phyloP scores from a whole-genome alignment of 306 rosid genomes.

The Urtica urens region DNA sequence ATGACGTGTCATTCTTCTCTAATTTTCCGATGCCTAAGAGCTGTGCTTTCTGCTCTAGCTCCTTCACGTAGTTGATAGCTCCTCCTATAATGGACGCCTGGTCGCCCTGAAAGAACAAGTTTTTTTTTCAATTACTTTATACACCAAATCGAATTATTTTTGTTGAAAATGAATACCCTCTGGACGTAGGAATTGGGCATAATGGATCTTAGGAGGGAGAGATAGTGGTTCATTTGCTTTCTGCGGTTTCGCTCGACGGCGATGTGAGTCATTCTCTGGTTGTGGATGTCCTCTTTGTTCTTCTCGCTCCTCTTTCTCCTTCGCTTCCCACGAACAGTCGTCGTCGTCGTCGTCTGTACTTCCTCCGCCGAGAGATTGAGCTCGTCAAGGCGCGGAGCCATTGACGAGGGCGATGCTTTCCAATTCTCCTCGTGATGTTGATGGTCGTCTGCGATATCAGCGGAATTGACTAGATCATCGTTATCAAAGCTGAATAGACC shows the following conservation, averaged over 20 bases:
- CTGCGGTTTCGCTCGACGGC: conserved; percentile 91
- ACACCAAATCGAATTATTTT: background rate
- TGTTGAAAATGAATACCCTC: conserved; percentile 42
- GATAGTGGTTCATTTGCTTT: conserved; percentile 90
- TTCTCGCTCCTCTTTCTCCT: conserved; percentile 51
- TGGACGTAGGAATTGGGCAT: conserved; percentile 90
- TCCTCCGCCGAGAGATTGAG: conserved; percentile 19
- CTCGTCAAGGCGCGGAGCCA: conserved; percentile 29
- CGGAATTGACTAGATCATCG: too few relatives aligned
- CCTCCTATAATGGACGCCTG: conserved; percentile 94
- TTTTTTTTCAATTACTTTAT: background rate
- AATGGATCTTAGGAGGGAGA: conserved; percentile 72
- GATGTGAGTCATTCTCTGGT: conserved; percentile 97
- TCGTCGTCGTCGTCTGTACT: conserved; percentile 15
- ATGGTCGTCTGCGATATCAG: background rate
- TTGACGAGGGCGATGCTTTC: conserved; percentile 32
- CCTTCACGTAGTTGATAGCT: conserved; percentile 84
- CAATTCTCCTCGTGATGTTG: conserved; percentile 15
- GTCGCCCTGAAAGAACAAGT: conserved; percentile 43
- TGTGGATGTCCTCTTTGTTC: conserved; percentile 87
- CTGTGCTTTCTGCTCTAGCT: conserved; percentile 75
- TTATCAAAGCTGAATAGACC: conserved; percentile 7
- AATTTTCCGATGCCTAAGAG: conserved; percentile 35
- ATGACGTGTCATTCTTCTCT: conserved; percentile 6
- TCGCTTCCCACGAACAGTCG: conserved; percentile 33